Evolutionary conservation across 306 rosid species (phyloP).

Genomic region (Acacia melanoxylon): DNA sequence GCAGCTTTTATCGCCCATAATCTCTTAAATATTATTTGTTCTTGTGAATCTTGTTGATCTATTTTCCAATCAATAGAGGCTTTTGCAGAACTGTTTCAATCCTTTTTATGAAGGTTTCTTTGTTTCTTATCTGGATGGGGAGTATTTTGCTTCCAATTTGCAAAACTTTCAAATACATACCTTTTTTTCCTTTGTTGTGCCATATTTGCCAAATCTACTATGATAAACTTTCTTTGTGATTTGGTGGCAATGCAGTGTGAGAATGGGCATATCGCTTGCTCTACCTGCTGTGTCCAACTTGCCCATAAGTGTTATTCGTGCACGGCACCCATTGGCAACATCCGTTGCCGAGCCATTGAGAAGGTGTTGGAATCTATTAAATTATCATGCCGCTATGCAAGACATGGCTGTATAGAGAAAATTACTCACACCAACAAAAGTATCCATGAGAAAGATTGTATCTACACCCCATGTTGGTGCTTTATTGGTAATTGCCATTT

Average conservation of each 20-base stretch:
- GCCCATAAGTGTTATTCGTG: slow-evolving; percentile 70
- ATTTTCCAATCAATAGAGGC: neutral
- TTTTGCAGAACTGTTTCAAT: neutral
- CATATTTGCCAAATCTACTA: neutral
- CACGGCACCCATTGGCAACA: slow-evolving; percentile 65
- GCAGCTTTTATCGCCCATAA: neutral
- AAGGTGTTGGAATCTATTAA: slow-evolving; percentile 68
- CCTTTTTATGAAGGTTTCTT: neutral
- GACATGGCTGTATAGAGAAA: slow-evolving; percentile 58
- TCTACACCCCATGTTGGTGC: slow-evolving; percentile 35
- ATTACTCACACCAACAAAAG: slow-evolving; percentile 40
- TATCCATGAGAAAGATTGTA: slow-evolving; percentile 65
- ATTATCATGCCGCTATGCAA: slow-evolving; percentile 52
- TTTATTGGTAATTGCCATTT: slow-evolving; percentile 50
- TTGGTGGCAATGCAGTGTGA: slow-evolving; percentile 67
- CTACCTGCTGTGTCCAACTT: slow-evolving; percentile 52
- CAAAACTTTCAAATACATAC: neutral
- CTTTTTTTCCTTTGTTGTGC: neutral
- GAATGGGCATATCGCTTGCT: slow-evolving; percentile 87
- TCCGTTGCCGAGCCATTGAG: slow-evolving; percentile 66
- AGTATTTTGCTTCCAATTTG: neutral
- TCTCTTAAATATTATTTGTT: neutral
- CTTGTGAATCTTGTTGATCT: neutral
- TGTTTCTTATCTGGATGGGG: neutral
- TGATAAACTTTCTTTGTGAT: slow-evolving; percentile 15